These are phyloP conservation scores for Magnusiomyces ingens DNA, from an alignment of 1,139 yeast genomes.

Conservation along the genomic window DNA sequence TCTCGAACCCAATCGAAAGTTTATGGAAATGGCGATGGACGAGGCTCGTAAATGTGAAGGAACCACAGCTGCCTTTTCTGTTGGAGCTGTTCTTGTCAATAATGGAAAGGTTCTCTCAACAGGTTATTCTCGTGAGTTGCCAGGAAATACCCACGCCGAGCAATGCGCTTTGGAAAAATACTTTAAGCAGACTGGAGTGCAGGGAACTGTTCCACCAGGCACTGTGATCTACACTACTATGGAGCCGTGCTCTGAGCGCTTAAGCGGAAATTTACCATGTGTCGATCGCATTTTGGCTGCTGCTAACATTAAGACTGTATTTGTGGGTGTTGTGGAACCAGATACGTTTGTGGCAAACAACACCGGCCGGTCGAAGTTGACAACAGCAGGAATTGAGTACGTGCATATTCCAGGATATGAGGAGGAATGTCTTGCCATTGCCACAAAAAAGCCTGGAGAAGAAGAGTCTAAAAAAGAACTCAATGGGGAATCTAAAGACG, in stretches of 20 bases:
- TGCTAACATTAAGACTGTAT: slow-evolving; percentile 56
- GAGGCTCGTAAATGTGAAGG: slow-evolving; percentile 80
- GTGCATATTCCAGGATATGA: slow-evolving; percentile 81
- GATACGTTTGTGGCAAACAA: slow-evolving; percentile 78
- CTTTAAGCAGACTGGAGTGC: slow-evolving; percentile 35
- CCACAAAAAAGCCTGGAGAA: slow-evolving; percentile 59
- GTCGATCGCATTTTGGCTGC: slow-evolving; percentile 63
- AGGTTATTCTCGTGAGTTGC: slow-evolving; percentile 85
- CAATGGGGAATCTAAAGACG: not conserved
- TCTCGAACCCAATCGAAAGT: slow-evolving; percentile 46
- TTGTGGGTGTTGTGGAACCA: slow-evolving; percentile 92
- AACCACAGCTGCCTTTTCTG: slow-evolving; percentile 83
- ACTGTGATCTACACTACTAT: slow-evolving; percentile 87
- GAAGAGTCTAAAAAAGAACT: not conserved
- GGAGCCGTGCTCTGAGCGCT: slow-evolving; percentile 92
- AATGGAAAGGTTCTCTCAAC: slow-evolving; percentile 61
- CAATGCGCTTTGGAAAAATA: slow-evolving; percentile 88
- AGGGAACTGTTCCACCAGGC: slow-evolving; percentile 55
- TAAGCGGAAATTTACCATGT: slow-evolving; percentile 90
- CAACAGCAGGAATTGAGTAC: slow-evolving; percentile 56
- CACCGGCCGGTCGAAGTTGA: slow-evolving; percentile 51
- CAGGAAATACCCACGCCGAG: slow-evolving; percentile 97
- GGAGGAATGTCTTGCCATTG: slow-evolving; percentile 62
- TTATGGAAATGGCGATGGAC: slow-evolving; percentile 56
- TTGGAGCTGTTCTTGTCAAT: slow-evolving; percentile 80